Evolutionary conservation across 2,329 filamentous ascomycete genomes (phyloP).

Genomic region (Monilinia fructicola): DNA sequence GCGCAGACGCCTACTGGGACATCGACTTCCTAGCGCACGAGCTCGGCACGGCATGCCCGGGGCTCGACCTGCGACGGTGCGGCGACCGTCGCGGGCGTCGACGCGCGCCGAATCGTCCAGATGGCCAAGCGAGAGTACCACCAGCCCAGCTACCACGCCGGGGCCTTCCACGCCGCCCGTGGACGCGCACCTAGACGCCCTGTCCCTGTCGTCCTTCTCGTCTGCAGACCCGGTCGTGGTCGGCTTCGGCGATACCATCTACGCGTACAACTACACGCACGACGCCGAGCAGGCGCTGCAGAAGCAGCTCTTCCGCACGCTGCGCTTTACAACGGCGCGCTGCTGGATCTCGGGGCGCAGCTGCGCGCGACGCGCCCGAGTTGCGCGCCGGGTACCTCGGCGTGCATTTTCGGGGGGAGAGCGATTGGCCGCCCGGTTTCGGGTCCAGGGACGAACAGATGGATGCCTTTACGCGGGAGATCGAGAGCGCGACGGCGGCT

Average conservation of each 20-base stretch:
- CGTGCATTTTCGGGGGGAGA: slow-evolving; percentile 33
- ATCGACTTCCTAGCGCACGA: slow-evolving; percentile 21
- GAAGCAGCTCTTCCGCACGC: slow-evolving; percentile 31
- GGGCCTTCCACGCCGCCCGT: slow-evolving; percentile 23
- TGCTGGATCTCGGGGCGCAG: slow-evolving; percentile 26
- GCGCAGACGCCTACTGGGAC: slow-evolving; percentile 29
- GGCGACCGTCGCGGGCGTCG: slow-evolving; percentile 29
- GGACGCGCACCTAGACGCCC: neutral
- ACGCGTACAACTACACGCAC: slow-evolving; percentile 31
- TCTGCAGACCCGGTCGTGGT: slow-evolving; percentile 25
- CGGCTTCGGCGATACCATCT: slow-evolving; percentile 30
- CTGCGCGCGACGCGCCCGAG: slow-evolving; percentile 25
- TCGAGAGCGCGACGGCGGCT: slow-evolving; percentile 22
- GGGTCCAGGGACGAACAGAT: slow-evolving; percentile 29
- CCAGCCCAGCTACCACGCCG: slow-evolving; percentile 14
- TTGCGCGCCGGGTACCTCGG: slow-evolving; percentile 31
- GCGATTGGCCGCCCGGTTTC: slow-evolving; percentile 31
- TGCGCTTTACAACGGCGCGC: slow-evolving; percentile 28
- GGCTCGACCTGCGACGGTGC: slow-evolving; percentile 28
- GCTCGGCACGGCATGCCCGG: slow-evolving; percentile 26
- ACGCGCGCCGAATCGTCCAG: slow-evolving; percentile 7
- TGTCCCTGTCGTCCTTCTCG: slow-evolving; percentile 23
- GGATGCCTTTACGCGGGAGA: slow-evolving; percentile 27
- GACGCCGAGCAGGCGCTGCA: slow-evolving; percentile 29
- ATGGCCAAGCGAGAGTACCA: slow-evolving; percentile 20